Percentiles rank a stretch among this genome's conserved stretches.
Evolutionary conservation across 176 grass and related monocot species (phyloP).

Genomic region (Metroxylon sagu): DNA sequence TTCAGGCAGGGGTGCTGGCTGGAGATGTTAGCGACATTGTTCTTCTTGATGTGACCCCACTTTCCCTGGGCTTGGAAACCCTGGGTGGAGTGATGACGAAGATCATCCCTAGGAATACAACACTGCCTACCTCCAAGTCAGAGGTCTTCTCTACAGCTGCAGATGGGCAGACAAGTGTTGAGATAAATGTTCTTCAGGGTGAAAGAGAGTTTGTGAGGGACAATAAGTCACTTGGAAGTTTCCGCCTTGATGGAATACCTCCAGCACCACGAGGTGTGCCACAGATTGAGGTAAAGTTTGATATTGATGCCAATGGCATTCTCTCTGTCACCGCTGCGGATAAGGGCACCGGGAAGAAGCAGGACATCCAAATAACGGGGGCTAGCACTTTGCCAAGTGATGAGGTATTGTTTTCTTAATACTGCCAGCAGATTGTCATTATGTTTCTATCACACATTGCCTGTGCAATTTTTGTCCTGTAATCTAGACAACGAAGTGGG

Average conservation of each 20-base stretch:
- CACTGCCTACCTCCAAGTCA: constrained; percentile 54
- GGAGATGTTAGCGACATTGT: constrained; percentile 78
- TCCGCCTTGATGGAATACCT: constrained; percentile 71
- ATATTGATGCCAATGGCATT: constrained; percentile 73
- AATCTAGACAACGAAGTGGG: too few relatives aligned
- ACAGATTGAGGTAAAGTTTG: constrained; percentile 77
- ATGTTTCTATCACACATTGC: too few relatives aligned
- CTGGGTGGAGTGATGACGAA: constrained; percentile 81
- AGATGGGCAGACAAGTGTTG: constrained; percentile 66
- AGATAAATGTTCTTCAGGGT: constrained; percentile 77
- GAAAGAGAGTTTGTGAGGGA: constrained; percentile 76
- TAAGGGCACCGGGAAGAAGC: constrained; percentile 71
- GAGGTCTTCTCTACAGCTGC: constrained; percentile 74
- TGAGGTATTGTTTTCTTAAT: not conserved
- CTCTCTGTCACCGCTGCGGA: constrained; percentile 61
- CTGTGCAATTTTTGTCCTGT: too few relatives aligned
- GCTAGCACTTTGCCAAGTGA: constrained; percentile 40
- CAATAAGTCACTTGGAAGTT: constrained; percentile 72
- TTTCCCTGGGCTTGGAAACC: constrained; percentile 77
- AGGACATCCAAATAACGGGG: constrained; percentile 69
- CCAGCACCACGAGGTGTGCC: constrained; percentile 63
- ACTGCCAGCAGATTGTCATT: too few relatives aligned
- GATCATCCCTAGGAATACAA: constrained; percentile 74
- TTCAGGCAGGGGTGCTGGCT: constrained; percentile 63
- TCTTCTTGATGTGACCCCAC: constrained; percentile 65